These are phyloP conservation scores for Calocera cornea DNA, from an alignment of 768 basidiomycete genomes.

Conservation along the genomic window DNA sequence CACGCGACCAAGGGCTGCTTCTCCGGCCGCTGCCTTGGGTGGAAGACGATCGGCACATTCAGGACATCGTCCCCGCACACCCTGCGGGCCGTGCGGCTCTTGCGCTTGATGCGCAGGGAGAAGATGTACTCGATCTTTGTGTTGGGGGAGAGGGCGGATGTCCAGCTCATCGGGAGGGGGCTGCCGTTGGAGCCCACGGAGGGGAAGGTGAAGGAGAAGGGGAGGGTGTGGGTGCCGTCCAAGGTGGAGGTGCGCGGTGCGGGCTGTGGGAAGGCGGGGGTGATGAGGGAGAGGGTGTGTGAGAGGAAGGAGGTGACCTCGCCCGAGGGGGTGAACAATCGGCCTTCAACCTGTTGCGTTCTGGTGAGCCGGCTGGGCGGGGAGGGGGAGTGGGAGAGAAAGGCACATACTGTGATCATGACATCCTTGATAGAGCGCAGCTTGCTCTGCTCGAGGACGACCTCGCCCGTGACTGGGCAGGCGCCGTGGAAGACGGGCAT, in stretches of 20 bases:
- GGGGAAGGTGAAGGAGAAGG: slow-evolving; percentile 1
- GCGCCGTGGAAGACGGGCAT: not conserved
- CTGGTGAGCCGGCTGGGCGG: not conserved
- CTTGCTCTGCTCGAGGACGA: not conserved
- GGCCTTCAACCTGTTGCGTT: not conserved
- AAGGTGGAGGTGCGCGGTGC: not conserved
- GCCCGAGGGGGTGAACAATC: not conserved
- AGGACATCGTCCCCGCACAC: not conserved
- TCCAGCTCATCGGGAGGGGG: not conserved
- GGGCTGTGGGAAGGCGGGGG: not conserved
- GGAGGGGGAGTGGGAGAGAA: not conserved
- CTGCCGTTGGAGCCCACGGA: not conserved
- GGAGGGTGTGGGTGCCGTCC: not conserved
- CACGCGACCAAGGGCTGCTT: not conserved
- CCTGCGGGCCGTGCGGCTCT: not conserved
- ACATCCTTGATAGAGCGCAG: not conserved
- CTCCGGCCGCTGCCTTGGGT: not conserved
- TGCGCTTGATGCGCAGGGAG: slow-evolving; percentile 2
- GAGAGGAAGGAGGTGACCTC: not conserved
- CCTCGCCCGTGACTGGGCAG: slow-evolving; percentile 1
- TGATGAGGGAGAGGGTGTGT: not conserved
- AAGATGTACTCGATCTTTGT: slow-evolving; percentile 3
- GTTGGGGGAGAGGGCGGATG: slow-evolving; percentile 1
- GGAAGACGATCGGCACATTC: not conserved
- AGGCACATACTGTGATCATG: not conserved